Base-by-base conservation (phyloP, 306 rosid genomes). In the Vigna trinervia region DNA sequence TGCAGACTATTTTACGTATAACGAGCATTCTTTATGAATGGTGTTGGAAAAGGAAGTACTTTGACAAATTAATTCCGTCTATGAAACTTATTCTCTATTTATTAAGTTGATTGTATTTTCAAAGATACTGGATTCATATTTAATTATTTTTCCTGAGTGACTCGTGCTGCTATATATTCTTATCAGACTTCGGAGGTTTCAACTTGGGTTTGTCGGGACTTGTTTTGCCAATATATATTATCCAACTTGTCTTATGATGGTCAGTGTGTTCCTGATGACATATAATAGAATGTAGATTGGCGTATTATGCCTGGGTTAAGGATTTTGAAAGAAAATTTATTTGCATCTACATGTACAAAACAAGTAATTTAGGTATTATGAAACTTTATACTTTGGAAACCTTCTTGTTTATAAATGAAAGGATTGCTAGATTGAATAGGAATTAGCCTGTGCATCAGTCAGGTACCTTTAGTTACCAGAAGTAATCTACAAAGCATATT, bases 401-500 rank as follows among this genome's bases (percentile, higher is more conserved):
- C 28, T 8, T 53, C 28, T 19, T 6, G 9, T 53, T 3, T 8
- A 23, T 8, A 54, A 17, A 28, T 14, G 36, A 66, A 17, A 41
- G 53, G 71, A 36, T 66, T 11, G 19, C 11, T 12, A 66, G 53
- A 17, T 6, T 4, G 36, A 43, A 66, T 41, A 19, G 11, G 71
- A 43, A 20, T 32, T 4, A 5, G 19, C 53, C 32, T 66, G 53
- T 12, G 36, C 53, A 19, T 1, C 34, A 66, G 3, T 20, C 71
- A 43, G 2, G 36, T 34, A 32, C 38, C 52, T 12, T 23, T 39
- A 39, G 12, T 8, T 39, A 39, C 17, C 72, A 34, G n/a, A 34
- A 32, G 50, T 20, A 73, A 26, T 61, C 23, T 32, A 53, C 45
- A 70, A 57, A 77, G 26, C 23, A n/a, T 34, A 19, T 63, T 64